Conservation (phyloP, 371 early-diverging fungal species). For the Mucor circinelloides region DNA sequence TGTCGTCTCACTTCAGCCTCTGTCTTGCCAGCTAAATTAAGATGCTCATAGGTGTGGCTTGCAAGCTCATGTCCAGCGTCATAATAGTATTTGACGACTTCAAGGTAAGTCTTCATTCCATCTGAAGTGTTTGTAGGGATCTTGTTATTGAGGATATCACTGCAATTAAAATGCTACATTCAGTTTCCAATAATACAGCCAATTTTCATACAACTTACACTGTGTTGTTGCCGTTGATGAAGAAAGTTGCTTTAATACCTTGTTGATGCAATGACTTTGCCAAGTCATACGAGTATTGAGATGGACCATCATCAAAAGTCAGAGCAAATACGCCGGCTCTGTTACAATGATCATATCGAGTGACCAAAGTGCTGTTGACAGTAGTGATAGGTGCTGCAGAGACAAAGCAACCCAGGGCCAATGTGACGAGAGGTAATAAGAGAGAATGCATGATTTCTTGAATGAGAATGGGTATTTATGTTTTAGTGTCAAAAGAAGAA, state of each 20-base stretch:
- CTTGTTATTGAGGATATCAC: neutral
- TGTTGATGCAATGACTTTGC: slow-evolving; percentile 15
- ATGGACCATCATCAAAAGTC: slow-evolving; percentile 37
- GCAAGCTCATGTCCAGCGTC: slow-evolving; percentile 26
- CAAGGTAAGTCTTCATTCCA: slow-evolving; percentile 21
- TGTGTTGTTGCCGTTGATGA: slow-evolving; percentile 55
- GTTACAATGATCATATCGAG: slow-evolving; percentile 15
- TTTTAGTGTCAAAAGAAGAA: neutral
- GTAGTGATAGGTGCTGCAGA: neutral
- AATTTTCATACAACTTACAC: slow-evolving; percentile 16
- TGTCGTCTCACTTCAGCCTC: slow-evolving; percentile 9
- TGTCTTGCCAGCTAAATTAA: slow-evolving; percentile 1
- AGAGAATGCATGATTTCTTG: neutral
- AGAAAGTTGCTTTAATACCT: slow-evolving; percentile 59
- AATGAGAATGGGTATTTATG: neutral
- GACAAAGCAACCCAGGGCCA: neutral
- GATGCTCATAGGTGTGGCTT: slow-evolving; percentile 31
- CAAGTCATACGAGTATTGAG: slow-evolving; percentile 20
- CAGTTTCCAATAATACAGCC: neutral
- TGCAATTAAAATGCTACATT: neutral
- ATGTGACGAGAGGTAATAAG: neutral
- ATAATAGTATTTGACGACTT: slow-evolving; percentile 19
- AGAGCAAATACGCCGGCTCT: slow-evolving; percentile 24
- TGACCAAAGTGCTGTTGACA: neutral
- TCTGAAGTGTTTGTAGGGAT: slow-evolving; percentile 7